Base-by-base conservation (phyloP, 1,284 basidiomycete genomes). In the Chalciporus sp. region DNA sequence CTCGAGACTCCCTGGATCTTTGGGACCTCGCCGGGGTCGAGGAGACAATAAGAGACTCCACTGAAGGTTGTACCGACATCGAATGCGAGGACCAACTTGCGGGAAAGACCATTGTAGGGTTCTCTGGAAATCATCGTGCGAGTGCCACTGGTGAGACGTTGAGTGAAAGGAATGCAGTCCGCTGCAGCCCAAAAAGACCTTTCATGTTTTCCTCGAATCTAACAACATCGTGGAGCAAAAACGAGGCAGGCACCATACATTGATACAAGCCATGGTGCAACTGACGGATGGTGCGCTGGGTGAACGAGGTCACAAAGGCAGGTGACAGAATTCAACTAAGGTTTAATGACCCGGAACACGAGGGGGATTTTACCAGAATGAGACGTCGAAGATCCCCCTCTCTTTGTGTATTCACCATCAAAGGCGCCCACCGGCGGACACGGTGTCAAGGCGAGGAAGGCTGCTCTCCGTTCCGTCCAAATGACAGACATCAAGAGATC, bases 41-140 rank as follows among this genome's bases (percentile, higher is more conserved):
- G 68, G 14, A 77, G 59, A 26, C 69, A 63, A 55, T 81, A 82
- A 0, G 78, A 76, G 3, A 76, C 67, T 0, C 80, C 80, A 23
- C 78, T 81, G 57, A 68, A 81, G 0, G 79, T 81, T 0, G 79
- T 82, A 0, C 80, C 80, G 2, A 82, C 60, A 49, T 82, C 80
- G 39, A 82, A 74, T 1, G 77, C 78, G 7, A 82, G 58, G 1
- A 81, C 71, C 0, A 82, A 58, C 49, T 75, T 77, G 43, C 77
- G 72, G 35, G 60, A 61, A 8, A 50, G 45, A 4, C 75, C 74
- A 29, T 51, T 48, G 47, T 72, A 75, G 0, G 69, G 65, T 37
- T 66, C 51, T 27, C 62, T 47, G 20, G 64, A 40, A 3, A 60
- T 23, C 71, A 74, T 74, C 16, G 10, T 42, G 51, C 14, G 26